Evolutionary conservation across 2,329 filamentous ascomycete genomes (phyloP).

Genomic region (Coccinonectria pachysandricola): DNA sequence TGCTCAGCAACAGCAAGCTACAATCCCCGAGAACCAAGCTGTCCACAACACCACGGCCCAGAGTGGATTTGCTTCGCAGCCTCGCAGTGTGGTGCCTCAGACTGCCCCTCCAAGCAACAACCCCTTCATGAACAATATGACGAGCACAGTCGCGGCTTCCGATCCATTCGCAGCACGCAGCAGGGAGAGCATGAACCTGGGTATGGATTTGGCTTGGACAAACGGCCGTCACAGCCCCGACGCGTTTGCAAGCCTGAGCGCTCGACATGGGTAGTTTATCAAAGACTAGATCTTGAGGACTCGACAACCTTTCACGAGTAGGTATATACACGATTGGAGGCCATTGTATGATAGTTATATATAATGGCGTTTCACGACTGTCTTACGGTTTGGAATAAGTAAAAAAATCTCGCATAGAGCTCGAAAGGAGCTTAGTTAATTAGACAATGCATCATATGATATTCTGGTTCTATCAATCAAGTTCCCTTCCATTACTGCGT

Average conservation of each 20-base stretch:
- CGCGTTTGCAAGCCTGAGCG: conserved; percentile 67
- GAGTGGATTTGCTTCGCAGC: conserved; percentile 10
- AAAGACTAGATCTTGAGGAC: conserved; percentile 5
- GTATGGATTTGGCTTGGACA: conserved; percentile 53
- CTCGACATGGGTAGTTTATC: conserved; percentile 38
- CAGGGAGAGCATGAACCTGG: conserved; percentile 60
- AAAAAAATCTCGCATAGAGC: too few species aligned
- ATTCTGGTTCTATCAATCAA: too few species aligned
- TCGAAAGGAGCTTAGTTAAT: too few species aligned
- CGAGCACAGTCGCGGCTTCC: conserved; percentile 18
- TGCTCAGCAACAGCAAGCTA: conserved; percentile 16
- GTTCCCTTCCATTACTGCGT: too few species aligned
- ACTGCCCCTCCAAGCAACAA: conserved; percentile 40
- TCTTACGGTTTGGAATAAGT: conserved; percentile 3
- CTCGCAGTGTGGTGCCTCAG: conserved; percentile 23
- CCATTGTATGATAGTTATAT: conserved; percentile 20
- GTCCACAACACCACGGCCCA: conserved; percentile 17
- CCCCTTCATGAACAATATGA: conserved; percentile 39
- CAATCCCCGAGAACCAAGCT: conserved; percentile 20
- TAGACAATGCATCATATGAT: too few species aligned
- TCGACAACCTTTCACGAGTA: conserved; percentile 12
- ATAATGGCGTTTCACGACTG: conserved; percentile 15
- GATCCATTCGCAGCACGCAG: conserved; percentile 41
- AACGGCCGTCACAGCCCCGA: conserved; percentile 70
- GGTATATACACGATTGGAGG: conserved; percentile 11